These are phyloP conservation scores for Udeniomyces megalosporus DNA, from an alignment of 768 basidiomycete genomes.

Conservation along the genomic window DNA sequence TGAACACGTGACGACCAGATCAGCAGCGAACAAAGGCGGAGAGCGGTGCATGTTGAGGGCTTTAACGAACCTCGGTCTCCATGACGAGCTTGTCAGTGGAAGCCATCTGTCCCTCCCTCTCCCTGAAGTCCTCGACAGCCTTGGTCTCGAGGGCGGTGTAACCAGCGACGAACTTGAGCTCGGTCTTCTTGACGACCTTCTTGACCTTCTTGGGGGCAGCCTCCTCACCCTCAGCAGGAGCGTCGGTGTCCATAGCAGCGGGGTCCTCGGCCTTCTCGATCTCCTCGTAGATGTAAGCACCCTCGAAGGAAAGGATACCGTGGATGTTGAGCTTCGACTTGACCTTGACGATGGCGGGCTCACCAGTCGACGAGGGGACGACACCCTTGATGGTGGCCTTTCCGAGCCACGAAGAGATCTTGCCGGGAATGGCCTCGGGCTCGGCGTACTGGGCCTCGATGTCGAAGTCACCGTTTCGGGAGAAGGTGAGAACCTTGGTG, in stretches of 20 bases:
- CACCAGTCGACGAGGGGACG: slow-evolving; percentile 48
- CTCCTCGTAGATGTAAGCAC: slow-evolving; percentile 56
- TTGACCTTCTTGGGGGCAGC: slow-evolving; percentile 58
- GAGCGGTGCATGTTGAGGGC: too few relatives aligned
- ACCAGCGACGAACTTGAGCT: slow-evolving; percentile 54
- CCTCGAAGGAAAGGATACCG: slow-evolving; percentile 73
- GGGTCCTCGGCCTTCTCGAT: slow-evolving; percentile 46
- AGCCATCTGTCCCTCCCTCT: slow-evolving; percentile 78
- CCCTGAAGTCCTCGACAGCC: slow-evolving; percentile 48
- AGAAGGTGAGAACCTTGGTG: slow-evolving; percentile 89
- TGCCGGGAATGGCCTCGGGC: slow-evolving; percentile 51
- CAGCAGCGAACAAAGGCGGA: neutral
- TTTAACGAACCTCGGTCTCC: slow-evolving; percentile 87
- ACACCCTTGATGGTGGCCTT: slow-evolving; percentile 69
- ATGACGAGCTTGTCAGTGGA: slow-evolving; percentile 84
- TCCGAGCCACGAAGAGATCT: slow-evolving; percentile 69
- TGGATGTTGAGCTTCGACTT: slow-evolving; percentile 76
- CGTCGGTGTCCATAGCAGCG: slow-evolving; percentile 31
- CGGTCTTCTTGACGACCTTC: slow-evolving; percentile 65
- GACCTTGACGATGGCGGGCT: slow-evolving; percentile 69
- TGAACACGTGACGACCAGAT: neutral
- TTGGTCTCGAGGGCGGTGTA: slow-evolving; percentile 49
- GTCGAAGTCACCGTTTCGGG: slow-evolving; percentile 73
- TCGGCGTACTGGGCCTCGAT: slow-evolving; percentile 74
- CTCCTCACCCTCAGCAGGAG: slow-evolving; percentile 38